phyloP scores from a whole-genome alignment of 1,284 basidiomycete species.

The Meira miltonrushii region DNA sequence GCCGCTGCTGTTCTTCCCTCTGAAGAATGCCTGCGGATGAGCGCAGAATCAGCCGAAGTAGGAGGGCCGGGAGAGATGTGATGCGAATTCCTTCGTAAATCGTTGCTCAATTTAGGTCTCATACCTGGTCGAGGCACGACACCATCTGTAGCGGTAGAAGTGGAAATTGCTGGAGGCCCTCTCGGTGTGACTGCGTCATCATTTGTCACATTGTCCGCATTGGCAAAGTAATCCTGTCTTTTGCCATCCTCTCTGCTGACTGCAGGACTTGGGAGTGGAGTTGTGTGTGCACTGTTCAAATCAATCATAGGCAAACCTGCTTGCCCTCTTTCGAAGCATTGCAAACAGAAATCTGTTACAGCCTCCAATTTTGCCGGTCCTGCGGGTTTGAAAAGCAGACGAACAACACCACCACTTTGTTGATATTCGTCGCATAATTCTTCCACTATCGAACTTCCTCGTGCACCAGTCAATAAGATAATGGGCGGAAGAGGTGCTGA shows the following conservation, averaged over 20 bases:
- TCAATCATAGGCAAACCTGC: constrained; percentile 25
- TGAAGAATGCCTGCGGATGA: constrained; percentile 42
- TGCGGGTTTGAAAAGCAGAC: constrained; percentile 80
- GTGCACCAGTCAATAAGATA: constrained; percentile 67
- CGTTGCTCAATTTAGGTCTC: constrained; percentile 11
- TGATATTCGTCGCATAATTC: constrained; percentile 66
- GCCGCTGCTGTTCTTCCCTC: constrained; percentile 18
- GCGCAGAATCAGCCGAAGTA: constrained; percentile 12
- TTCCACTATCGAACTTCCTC: constrained; percentile 64
- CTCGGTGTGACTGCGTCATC: constrained; percentile 1
- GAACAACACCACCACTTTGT: constrained; percentile 75
- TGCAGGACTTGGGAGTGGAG: constrained; percentile 24
- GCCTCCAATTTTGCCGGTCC: constrained; percentile 71
- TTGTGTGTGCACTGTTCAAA: constrained; percentile 30
- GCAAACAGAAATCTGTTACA: constrained; percentile 67
- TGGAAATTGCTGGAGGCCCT: background rate
- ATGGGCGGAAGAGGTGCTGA: constrained; percentile 60
- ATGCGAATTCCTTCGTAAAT: constrained; percentile 9
- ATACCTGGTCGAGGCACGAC: constrained; percentile 9
- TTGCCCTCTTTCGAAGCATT: constrained; percentile 56
- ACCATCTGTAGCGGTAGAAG: background rate
- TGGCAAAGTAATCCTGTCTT: background rate
- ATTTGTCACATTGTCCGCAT: background rate
- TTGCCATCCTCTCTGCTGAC: background rate
- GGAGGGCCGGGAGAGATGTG: constrained; percentile 45